phyloP scores from a whole-genome alignment of 2,329 filamentous ascomycete species.

The Dactylella cylindrospora region DNA sequence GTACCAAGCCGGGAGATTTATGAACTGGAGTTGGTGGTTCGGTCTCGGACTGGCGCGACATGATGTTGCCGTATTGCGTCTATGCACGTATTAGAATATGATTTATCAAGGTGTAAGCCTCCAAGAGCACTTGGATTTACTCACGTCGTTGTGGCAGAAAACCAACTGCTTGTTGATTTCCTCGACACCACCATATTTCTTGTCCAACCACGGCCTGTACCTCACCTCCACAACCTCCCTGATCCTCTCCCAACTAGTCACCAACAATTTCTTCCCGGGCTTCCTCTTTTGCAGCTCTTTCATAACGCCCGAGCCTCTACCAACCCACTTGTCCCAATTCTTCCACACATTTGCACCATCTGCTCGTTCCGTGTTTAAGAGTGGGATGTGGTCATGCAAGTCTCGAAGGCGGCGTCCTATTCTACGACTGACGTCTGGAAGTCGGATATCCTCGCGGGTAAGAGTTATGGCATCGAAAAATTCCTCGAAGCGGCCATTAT shows the following conservation, averaged over 20 bases:
- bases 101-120: background rate
- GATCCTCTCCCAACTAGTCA: conserved; percentile 80
- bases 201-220: conserved; percentile 71
- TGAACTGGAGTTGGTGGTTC: conserved; percentile 31
- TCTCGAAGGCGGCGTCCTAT: conserved; percentile 98
- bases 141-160: conserved; percentile 97
- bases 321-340: conserved; percentile 93
- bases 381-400: conserved; percentile 86
- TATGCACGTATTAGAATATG: conserved; percentile 52
- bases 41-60: conserved; percentile 61
- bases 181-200: conserved; percentile 64
- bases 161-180: conserved; percentile 74
- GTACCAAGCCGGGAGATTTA: conserved; percentile 41
- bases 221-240: conserved; percentile 67
- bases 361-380: conserved; percentile 74
- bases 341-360: conserved; percentile 80
- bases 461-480: conserved; percentile 78
- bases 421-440: conserved; percentile 79
- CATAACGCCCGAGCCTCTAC: conserved; percentile 59
- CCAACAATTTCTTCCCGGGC: conserved; percentile 68
- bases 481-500: conserved; percentile 93
- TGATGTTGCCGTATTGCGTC: conserved; percentile 98
- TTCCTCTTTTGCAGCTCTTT: conserved; percentile 60
- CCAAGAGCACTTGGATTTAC: conserved; percentile 52
- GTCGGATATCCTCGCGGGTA: conserved; percentile 72